Evolutionary conservation across 208 protist genomes (phyloP).

Genomic region (Crithidia expoeki): DNA sequence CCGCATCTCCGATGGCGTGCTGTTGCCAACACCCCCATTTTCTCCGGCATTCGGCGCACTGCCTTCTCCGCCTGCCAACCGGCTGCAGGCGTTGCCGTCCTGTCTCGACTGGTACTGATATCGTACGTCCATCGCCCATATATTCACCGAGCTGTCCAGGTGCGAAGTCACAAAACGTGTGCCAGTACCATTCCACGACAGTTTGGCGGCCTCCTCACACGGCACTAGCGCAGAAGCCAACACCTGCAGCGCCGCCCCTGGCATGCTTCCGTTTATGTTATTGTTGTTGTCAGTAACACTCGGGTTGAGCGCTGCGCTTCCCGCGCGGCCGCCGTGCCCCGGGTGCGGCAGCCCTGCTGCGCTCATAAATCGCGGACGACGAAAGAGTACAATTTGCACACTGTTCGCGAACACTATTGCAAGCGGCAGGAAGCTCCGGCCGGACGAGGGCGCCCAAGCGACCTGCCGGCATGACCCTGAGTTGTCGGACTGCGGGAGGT

Average conservation of each 20-base stretch:
- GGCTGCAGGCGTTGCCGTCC: background rate
- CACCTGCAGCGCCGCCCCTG: constrained; percentile 41
- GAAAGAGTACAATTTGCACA: constrained; percentile 71
- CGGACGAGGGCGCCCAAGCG: constrained; percentile 72
- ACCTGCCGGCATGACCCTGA: constrained; percentile 52
- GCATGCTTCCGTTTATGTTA: background rate
- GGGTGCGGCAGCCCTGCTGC: constrained; percentile 29
- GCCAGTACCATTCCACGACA: constrained; percentile 84
- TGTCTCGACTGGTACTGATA: constrained; percentile 32
- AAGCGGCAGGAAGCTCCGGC: constrained; percentile 80
- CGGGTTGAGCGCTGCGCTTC: background rate
- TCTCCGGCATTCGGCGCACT: background rate
- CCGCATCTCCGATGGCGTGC: constrained; percentile 6
- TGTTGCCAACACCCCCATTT: constrained; percentile 5
- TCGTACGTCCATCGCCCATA: constrained; percentile 65
- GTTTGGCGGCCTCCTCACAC: constrained; percentile 62
- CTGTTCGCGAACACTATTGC: constrained; percentile 54
- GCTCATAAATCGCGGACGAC: constrained; percentile 47
- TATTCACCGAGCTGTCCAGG: constrained; percentile 67
- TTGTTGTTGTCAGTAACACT: background rate
- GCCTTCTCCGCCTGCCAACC: background rate
- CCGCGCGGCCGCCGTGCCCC: background rate
- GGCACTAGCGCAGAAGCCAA: constrained; percentile 42
- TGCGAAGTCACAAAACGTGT: constrained; percentile 85
- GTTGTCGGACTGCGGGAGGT: constrained; percentile 5